Evolutionary conservation across 2,329 filamentous ascomycete species (phyloP).

Genomic region (Furcasterigmium sp.): DNA sequence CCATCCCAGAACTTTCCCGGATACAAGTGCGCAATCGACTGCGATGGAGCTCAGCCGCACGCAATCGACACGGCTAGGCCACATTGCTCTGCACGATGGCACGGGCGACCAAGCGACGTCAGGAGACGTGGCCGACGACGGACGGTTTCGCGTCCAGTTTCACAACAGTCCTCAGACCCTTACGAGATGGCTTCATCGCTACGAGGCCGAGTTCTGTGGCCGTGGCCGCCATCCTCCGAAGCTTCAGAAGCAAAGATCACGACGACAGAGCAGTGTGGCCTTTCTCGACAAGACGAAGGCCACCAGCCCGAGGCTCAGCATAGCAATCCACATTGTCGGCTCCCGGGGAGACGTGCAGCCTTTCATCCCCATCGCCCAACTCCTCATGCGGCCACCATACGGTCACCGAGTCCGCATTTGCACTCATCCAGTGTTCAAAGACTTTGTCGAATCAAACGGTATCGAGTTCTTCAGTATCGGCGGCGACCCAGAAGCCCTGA

Average conservation of each 20-base stretch:
- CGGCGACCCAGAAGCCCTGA: conserved; percentile 46
- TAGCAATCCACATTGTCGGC: conserved; percentile 27
- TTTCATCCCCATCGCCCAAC: conserved; percentile 51
- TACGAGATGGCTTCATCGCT: conserved; percentile 18
- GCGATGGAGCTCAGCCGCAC: conserved; percentile 21
- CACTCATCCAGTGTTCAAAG: conserved; percentile 48
- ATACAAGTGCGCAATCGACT: no score
- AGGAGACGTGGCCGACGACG: conserved; percentile 20
- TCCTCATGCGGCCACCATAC: conserved; percentile 24
- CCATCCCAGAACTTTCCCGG: no score
- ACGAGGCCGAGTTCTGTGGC: conserved; percentile 10
- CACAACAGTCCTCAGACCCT: conserved; percentile 20
- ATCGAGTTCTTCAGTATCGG: conserved; percentile 55
- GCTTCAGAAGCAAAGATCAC: neutral
- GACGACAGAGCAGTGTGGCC: conserved; percentile 5
- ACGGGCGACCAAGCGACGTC: conserved; percentile 14
- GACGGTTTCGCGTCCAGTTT: conserved; percentile 24
- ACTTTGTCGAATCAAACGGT: conserved; percentile 45
- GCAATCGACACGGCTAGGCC: conserved; percentile 20
- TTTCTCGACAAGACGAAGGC: conserved; percentile 3
- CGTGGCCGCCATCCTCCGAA: neutral
- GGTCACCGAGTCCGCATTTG: conserved; percentile 52
- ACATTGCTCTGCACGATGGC: conserved; percentile 17
- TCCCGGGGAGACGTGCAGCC: conserved; percentile 36
- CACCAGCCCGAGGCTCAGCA: conserved; percentile 18